A percentile compares a stretch with the other conserved stretches of the same genome.
Conservation (phyloP, 768 basidiomycete species). For the Psilocybe azurescens region DNA sequence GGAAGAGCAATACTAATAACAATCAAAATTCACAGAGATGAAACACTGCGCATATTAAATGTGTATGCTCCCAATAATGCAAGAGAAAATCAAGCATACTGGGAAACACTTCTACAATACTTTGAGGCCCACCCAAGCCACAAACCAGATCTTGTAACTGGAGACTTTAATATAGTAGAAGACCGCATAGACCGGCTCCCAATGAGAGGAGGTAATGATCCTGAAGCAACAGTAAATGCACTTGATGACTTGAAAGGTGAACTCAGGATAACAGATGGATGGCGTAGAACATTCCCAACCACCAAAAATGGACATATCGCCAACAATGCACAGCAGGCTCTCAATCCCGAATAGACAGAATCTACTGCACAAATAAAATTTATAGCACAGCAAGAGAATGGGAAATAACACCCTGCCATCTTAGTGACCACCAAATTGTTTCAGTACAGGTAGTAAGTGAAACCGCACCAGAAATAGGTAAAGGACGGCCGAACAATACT, state of each 20-base stretch:
- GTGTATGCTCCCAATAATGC: constrained; percentile 41
- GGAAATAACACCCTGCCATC: constrained; percentile 24
- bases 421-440: constrained; percentile 38
- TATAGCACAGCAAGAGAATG: constrained; percentile 25
- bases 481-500: constrained; percentile 37
- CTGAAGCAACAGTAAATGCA: neutral
- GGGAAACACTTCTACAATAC: neutral
- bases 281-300: constrained; percentile 31
- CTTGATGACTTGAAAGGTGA: constrained; percentile 26
- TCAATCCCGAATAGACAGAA: constrained; percentile 39
- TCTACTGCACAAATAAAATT: constrained; percentile 30
- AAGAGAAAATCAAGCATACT: constrained; percentile 12
- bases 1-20: constrained; percentile 29
- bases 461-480: constrained; percentile 29
- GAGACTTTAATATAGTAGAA: constrained; percentile 50
- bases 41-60: constrained; percentile 29
- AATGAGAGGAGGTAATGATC: constrained; percentile 19
- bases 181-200: constrained; percentile 42
- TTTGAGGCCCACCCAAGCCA: neutral
- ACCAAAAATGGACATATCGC: constrained; percentile 31
- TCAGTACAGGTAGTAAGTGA: constrained; percentile 23
- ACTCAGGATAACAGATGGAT: constrained; percentile 34
- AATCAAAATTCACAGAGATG: constrained; percentile 19
- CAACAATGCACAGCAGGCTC: constrained; percentile 15
- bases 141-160: constrained; percentile 38